A percentile compares a stretch with the other conserved stretches of the same genome.
Conservation (phyloP, 2,329 filamentous ascomycete species). For the Phoma sp. region DNA sequence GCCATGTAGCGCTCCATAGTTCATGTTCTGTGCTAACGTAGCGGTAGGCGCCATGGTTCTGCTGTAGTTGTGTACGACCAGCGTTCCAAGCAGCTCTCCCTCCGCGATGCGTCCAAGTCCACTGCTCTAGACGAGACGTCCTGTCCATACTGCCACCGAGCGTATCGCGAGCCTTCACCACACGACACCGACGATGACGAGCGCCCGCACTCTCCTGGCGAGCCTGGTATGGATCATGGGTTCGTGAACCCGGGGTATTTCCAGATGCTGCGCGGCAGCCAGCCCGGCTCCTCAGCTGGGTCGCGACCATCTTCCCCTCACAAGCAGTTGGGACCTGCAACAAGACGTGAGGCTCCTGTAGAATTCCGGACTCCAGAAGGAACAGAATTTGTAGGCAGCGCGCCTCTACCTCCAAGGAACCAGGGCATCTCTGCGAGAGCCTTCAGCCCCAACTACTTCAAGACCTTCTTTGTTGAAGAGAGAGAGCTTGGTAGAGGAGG, state of each 20-base stretch:
- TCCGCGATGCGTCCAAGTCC: constrained; percentile 66
- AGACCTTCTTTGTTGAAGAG: constrained; percentile 90
- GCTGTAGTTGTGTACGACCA: constrained; percentile 91
- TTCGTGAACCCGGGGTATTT: constrained; percentile 96
- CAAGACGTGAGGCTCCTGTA: constrained; percentile 32
- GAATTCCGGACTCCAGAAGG: constrained; percentile 54
- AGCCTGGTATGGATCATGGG: constrained; percentile 57
- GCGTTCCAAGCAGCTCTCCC: constrained; percentile 80
- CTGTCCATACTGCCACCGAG: constrained; percentile 90
- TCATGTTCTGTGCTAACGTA: constrained; percentile 21
- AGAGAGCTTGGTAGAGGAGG: constrained; percentile 85
- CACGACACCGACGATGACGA: constrained; percentile 40
- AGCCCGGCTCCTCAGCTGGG: constrained; percentile 57
- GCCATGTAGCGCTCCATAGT: not conserved
- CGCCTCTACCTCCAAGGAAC: constrained; percentile 47
- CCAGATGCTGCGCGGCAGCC: constrained; percentile 77
- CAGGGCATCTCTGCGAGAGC: constrained; percentile 83
- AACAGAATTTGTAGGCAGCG: constrained; percentile 56
- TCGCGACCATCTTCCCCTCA: constrained; percentile 57
- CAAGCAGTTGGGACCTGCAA: constrained; percentile 49
- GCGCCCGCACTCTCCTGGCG: constrained; percentile 38
- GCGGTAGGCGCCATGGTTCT: constrained; percentile 81
- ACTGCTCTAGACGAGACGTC: constrained; percentile 66
- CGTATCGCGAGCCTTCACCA: constrained; percentile 59
- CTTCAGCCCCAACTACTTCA: constrained; percentile 92